Evolutionary conservation across 441 rosid genomes (phyloP), one percentile per base, ranked within the genome.

Genomic region (Pelargonium cotyledonis): DNA sequence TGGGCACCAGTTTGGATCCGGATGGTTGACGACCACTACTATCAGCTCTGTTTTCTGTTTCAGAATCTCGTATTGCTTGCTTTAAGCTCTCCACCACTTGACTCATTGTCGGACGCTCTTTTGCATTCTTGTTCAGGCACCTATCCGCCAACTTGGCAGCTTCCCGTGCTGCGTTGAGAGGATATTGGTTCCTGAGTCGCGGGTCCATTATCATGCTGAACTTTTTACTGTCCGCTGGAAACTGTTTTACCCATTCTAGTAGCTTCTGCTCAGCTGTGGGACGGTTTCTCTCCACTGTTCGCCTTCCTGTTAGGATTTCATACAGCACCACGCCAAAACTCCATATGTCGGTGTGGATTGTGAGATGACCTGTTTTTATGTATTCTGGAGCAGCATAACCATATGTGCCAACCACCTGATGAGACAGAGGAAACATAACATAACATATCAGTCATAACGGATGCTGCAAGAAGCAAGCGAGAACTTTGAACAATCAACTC

Each of bases 321-420:
- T 88, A 94, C 61, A 94, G 85, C 82, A 94, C 89, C 19, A 94
- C 97, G 4, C 97, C 97, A 71, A 84, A 94, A 74, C 98, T 88
- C 97, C 97, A 91, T 26, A 94, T 90, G 38, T 94, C 98, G 64
- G 79, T 94, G 85, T 88, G 86, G 11, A 88, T 79, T 40, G 97
- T 88, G 43, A 94, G 88, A 74, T 93, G 93, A 6, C 98, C 98
- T 0, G 97, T 91, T 57, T 83, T 92, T 49, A 94, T 46, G 67
- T 94, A 94, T 41, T 94, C 98, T 3, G 97, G 98, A 44, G 98
- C 93, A 18, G 91, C 95, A 83, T 94, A 94, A 70, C 96, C 97
- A 87, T 84, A 79, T 65, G 99, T 94, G 23, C 97, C 99, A 40
- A 94, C 96, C 61, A 91, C 97, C 96, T 94, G 77, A 43, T 67